Evolutionary conservation across 179 eudicot species (phyloP).

Genomic region (Vitellaria paradoxa): DNA sequence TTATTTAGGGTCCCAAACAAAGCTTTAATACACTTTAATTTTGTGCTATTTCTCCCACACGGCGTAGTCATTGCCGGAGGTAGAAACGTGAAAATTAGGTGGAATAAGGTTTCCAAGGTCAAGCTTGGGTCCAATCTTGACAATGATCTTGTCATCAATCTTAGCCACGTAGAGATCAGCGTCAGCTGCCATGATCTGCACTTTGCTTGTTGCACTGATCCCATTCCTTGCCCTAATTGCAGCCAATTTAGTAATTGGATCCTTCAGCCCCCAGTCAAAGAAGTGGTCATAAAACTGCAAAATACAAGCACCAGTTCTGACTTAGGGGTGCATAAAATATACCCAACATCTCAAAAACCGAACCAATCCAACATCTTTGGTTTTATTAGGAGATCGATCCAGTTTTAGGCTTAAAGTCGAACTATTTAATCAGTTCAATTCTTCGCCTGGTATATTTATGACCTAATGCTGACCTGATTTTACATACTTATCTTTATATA

Average conservation of each 20-base stretch:
- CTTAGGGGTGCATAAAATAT: too few relatives aligned
- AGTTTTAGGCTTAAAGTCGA: too few relatives aligned
- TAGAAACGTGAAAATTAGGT: constrained; percentile 32
- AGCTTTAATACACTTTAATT: too few relatives aligned
- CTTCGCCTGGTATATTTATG: too few relatives aligned
- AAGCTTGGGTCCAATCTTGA: constrained; percentile 47
- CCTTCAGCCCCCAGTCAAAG: constrained; percentile 55
- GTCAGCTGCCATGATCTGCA: constrained; percentile 51
- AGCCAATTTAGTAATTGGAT: constrained; percentile 31
- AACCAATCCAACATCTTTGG: too few relatives aligned
- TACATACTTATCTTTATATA: too few relatives aligned
- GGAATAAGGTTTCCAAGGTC: constrained; percentile 56
- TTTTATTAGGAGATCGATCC: too few relatives aligned
- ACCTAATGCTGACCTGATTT: too few relatives aligned
- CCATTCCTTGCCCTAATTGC: constrained; percentile 43
- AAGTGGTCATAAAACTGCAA: constrained; percentile 68
- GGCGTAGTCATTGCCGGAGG: constrained; percentile 41
- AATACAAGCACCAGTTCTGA: not conserved
- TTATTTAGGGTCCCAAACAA: too few relatives aligned
- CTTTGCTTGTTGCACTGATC: constrained; percentile 38
- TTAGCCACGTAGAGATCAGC: constrained; percentile 52
- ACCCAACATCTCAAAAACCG: too few relatives aligned
- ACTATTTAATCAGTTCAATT: too few relatives aligned
- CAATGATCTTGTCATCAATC: constrained; percentile 48
- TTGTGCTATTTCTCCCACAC: constrained; percentile 45